These are phyloP conservation scores for Nemania sp. DNA, from an alignment of 2,329 filamentous ascomycete species.

Conservation along the genomic window DNA sequence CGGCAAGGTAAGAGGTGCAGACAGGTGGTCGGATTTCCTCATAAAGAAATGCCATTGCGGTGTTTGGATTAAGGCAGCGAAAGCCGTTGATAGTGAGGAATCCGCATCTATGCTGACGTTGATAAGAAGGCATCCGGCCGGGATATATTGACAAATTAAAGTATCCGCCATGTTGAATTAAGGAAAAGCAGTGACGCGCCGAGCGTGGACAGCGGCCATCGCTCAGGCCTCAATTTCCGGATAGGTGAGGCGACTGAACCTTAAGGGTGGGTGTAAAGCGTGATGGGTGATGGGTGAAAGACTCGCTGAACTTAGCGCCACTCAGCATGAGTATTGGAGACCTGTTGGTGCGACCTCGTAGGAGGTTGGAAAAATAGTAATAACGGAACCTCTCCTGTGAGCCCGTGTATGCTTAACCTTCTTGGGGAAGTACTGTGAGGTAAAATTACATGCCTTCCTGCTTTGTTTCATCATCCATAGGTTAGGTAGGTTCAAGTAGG, in stretches of 20 bases:
- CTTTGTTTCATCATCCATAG: too few relatives aligned
- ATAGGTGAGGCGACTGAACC: not conserved
- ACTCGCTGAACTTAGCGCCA: too few relatives aligned
- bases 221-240: not conserved
- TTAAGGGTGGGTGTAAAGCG: not conserved
- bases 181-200: not conserved
- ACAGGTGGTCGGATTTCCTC: slow-evolving; percentile 39
- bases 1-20: slow-evolving; percentile 31
- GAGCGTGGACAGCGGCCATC: not conserved
- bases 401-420: not conserved
- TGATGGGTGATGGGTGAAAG: not conserved
- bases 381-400: not conserved
- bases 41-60: slow-evolving; percentile 49
- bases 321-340: not conserved
- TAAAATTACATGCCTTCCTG: not conserved
- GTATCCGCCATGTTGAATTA: slow-evolving; percentile 36
- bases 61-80: slow-evolving; percentile 21
- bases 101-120: slow-evolving; percentile 38
- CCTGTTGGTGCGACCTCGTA: not conserved
- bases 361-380: not conserved
- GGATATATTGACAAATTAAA: slow-evolving; percentile 53
- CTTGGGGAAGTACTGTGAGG: not conserved
- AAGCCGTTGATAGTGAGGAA: slow-evolving; percentile 27
- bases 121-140: slow-evolving; percentile 56
- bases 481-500: not conserved